phyloP scores from a whole-genome alignment of 2,329 filamentous ascomycete genomes.

The Raffaelea deltoideospora region DNA sequence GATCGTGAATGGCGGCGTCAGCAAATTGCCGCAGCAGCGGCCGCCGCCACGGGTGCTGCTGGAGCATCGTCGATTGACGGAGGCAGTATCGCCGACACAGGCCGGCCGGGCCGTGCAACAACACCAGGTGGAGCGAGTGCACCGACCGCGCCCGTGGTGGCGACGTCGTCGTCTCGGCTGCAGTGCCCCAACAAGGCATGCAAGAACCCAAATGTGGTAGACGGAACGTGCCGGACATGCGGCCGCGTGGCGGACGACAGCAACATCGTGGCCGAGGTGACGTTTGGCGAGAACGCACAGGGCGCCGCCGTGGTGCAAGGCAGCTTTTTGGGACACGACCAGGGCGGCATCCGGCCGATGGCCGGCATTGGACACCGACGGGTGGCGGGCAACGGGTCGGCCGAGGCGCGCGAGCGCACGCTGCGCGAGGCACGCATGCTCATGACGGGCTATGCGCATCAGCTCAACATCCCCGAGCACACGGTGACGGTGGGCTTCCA shows the following conservation, averaged over 20 bases:
- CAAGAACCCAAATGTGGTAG: conserved; percentile 44
- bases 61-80: not conserved
- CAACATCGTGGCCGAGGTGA: conserved; percentile 84
- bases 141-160: not conserved
- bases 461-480: conserved; percentile 44
- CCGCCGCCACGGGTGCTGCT: no score
- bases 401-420: conserved; percentile 43
- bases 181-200: conserved; percentile 46
- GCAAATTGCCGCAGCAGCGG: conserved; percentile 17
- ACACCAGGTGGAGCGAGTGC: not conserved
- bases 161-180: conserved; percentile 16
- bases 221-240: conserved; percentile 66
- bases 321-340: conserved; percentile 72
- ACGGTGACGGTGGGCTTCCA: conserved; percentile 52
- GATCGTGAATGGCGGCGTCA: conserved; percentile 31
- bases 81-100: conserved; percentile 3
- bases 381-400: conserved; percentile 35
- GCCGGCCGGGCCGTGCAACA: conserved; percentile 3
- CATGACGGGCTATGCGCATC: conserved; percentile 46
- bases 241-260: conserved; percentile 72
- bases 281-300: conserved; percentile 73
- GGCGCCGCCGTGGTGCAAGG: conserved; percentile 86
- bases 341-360: conserved; percentile 59
- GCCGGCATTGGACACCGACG: conserved; percentile 44
- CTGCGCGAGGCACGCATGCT: conserved; percentile 42